Base-by-base conservation (phyloP, 2,329 filamentous ascomycete species). In the Emmonsiellopsis sp. region DNA sequence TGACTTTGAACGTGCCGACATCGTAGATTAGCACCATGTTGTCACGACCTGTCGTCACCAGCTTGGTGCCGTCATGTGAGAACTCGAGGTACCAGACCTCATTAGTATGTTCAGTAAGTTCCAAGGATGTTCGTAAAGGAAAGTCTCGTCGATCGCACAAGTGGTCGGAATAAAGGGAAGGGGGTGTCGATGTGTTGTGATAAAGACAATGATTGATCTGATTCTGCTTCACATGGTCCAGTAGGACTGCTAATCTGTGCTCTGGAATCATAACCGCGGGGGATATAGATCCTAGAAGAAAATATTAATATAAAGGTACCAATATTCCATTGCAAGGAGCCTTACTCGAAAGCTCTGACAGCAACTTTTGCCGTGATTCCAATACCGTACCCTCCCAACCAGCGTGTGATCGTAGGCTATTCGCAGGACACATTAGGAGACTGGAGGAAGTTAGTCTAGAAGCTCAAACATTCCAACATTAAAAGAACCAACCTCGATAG, bases 181-280 rank as follows among this genome's bases (percentile, higher is more conserved):
- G 90, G 1, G 88, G 81, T 3, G 77, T 72, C 2, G 83, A 78
- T 3, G 84, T 89, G 51, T 94, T 96, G 71, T 98, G 93, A 68
- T 91, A 97, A 40, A 91, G 73, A 66, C 93, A 98, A 33, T 81
- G 82, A 50, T 84, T 81, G 55, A 96, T 87, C 71, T 96, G 92
- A 57, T 79, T 82, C 56, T 85, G 79, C 66, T 96, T 95, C 39
- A 95, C 84, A 59, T 94, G 84, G 54, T 91, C 79, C 51, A 98
- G 74, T 13, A 98, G 75, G 36, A 84, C 79, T 1, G 89, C 88
- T 44, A 98, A 76, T 6, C 93, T 85, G 67, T 93, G 88, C 64
- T 95, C 88, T 1, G 93, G 93, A 52, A 98, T 86, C 91, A 98
- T 97, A 44, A 95, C 88, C 3, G 90, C 93, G 0, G 93, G 92